Evolutionary conservation across 148 eudicot genomes (phyloP).

Genomic region (Spergularia bocconei): DNA sequence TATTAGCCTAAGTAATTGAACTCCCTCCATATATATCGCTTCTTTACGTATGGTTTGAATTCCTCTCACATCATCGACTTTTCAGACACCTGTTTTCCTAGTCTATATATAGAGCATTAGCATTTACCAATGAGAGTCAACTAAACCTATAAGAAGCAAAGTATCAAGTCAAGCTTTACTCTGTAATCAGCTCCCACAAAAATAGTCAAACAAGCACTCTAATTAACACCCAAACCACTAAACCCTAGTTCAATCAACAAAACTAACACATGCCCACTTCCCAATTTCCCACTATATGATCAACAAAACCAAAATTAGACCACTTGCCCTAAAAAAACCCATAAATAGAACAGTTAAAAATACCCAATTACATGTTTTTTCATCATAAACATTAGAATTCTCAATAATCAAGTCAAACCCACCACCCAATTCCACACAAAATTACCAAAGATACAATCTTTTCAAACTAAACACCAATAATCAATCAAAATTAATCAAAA

Average conservation of each 20-base stretch:
- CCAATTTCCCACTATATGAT: background rate
- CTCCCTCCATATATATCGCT: too few relatives aligned
- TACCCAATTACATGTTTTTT: background rate
- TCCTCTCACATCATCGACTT: too few relatives aligned
- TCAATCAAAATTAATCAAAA: background rate
- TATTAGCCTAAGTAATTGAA: too few relatives aligned
- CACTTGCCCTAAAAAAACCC: background rate
- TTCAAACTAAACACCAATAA: background rate
- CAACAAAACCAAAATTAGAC: background rate
- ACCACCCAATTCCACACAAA: constrained; percentile 11
- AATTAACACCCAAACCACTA: too few relatives aligned
- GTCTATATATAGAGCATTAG: too few relatives aligned
- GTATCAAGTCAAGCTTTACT: too few relatives aligned
- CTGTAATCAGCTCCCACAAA: too few relatives aligned
- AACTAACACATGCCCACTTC: constrained; percentile 3
- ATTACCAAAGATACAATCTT: constrained; percentile 6
- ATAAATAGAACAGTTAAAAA: background rate
- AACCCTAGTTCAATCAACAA: background rate
- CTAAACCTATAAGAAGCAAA: too few relatives aligned
- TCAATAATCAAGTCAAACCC: constrained; percentile 20
- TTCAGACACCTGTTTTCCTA: too few relatives aligned
- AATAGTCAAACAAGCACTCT: too few relatives aligned
- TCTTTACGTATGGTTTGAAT: too few relatives aligned
- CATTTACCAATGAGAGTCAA: too few relatives aligned
- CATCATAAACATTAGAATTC: constrained; percentile 2